phyloP scores from a whole-genome alignment of 2,329 filamentous ascomycete genomes.

The Juglanconis juglandina region DNA sequence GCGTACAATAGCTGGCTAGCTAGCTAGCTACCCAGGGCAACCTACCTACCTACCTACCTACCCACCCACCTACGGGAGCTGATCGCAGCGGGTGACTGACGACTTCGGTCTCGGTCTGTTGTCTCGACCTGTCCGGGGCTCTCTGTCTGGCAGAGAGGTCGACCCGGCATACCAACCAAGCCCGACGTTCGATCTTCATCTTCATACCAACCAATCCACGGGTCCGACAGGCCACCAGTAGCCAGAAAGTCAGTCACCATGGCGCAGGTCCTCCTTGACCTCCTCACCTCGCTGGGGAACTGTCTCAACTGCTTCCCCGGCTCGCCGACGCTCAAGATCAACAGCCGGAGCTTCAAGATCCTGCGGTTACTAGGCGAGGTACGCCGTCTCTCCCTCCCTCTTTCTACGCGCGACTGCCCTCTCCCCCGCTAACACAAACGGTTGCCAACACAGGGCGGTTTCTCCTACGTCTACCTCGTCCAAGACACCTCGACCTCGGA shows the following conservation, averaged over 20 bases:
- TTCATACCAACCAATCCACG: neutral
- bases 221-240: neutral
- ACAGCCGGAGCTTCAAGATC: slow-evolving; percentile 93
- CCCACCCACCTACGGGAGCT: too few species aligned
- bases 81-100: too few species aligned
- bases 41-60: too few species aligned
- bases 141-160: neutral
- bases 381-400: slow-evolving; percentile 25
- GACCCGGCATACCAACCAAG: neutral
- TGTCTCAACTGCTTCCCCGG: slow-evolving; percentile 96
- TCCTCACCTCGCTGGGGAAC: slow-evolving; percentile 87
- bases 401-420: neutral
- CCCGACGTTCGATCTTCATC: too few species aligned
- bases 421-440: neutral
- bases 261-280: slow-evolving; percentile 82
- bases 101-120: too few species aligned
- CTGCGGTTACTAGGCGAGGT: slow-evolving; percentile 89
- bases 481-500: slow-evolving; percentile 82
- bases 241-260: slow-evolving; percentile 41
- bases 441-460: slow-evolving; percentile 66
- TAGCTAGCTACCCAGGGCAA: too few species aligned
- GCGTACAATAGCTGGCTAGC: too few species aligned
- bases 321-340: slow-evolving; percentile 91
- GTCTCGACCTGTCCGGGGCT: too few species aligned
- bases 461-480: slow-evolving; percentile 98